These are phyloP conservation scores for Gaertneriomyces semiglobifer DNA, from an alignment of 192 early-diverging fungal genomes.

Conservation along the genomic window DNA sequence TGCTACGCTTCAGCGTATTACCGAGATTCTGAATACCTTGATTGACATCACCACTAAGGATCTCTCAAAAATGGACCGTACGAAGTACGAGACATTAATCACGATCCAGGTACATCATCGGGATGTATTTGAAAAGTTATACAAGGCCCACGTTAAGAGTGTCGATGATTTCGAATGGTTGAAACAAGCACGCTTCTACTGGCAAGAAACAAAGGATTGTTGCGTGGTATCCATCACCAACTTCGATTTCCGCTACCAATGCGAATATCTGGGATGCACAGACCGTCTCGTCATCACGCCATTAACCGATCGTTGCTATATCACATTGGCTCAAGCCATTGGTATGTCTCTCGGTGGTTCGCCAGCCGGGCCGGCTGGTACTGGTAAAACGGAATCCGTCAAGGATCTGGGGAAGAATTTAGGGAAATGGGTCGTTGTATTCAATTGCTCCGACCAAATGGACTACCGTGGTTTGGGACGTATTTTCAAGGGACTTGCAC, in stretches of 20 bases:
- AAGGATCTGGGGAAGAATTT: conserved; percentile 66
- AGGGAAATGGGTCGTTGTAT: conserved; percentile 68
- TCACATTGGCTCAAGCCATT: conserved; percentile 61
- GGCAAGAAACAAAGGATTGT: conserved; percentile 67
- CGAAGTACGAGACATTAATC: conserved; percentile 65
- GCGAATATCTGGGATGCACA: conserved; percentile 63
- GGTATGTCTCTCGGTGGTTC: conserved; percentile 67
- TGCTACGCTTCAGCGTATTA: conserved; percentile 53
- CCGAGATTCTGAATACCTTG: conserved; percentile 56
- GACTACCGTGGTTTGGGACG: conserved; percentile 63
- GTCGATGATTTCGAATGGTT: conserved; percentile 66
- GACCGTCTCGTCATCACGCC: conserved; percentile 65
- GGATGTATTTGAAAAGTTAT: conserved; percentile 65
- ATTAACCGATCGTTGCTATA: conserved; percentile 59
- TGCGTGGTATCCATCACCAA: conserved; percentile 64
- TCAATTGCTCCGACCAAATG: conserved; percentile 70
- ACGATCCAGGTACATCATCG: conserved; percentile 67
- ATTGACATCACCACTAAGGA: conserved; percentile 66
- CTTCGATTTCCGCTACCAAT: conserved; percentile 64
- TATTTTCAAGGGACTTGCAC: conserved; percentile 64
- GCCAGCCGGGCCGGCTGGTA: conserved; percentile 58
- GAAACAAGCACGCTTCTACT: conserved; percentile 64
- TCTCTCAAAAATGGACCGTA: conserved; percentile 60
- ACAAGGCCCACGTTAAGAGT: conserved; percentile 56
- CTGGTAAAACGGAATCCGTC: conserved; percentile 63